Percentiles rank a stretch among this genome's conserved stretches.
phyloP scores from a whole-genome alignment of 2,329 filamentous ascomycete species.

The Calonectria hawksworthii region DNA sequence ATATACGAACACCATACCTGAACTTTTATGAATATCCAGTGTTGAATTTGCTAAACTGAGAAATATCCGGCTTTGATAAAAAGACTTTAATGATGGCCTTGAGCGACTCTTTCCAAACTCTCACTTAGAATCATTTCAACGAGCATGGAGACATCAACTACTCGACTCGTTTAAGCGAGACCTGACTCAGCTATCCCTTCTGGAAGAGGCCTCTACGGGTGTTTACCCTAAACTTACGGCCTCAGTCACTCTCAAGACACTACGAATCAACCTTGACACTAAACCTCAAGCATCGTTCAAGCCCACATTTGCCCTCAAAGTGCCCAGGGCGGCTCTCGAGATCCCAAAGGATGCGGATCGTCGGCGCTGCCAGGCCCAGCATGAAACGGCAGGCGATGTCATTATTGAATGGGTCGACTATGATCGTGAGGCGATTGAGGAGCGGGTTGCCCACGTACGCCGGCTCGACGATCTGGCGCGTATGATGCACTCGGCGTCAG shows the following conservation, averaged over 20 bases:
- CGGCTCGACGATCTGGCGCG: constrained; percentile 62
- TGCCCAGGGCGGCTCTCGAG: constrained; percentile 50
- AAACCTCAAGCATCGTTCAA: constrained; percentile 56
- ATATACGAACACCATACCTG: constrained; percentile 6
- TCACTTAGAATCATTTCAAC: constrained; percentile 57
- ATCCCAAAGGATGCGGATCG: constrained; percentile 30
- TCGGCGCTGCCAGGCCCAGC: constrained; percentile 50
- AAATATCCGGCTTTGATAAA: background rate
- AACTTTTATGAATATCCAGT: background rate
- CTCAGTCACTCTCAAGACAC: constrained; percentile 60
- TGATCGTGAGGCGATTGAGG: constrained; percentile 57
- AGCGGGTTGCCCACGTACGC: constrained; percentile 58
- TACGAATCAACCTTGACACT: constrained; percentile 62
- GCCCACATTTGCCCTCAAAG: constrained; percentile 58
- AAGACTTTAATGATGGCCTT: constrained; percentile 63
- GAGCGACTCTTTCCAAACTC: constrained; percentile 61
- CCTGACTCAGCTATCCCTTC: constrained; percentile 56
- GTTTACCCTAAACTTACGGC: constrained; percentile 59
- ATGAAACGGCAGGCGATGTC: constrained; percentile 52
- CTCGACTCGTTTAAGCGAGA: constrained; percentile 61
- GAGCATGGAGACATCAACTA: constrained; percentile 62
- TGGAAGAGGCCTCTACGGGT: constrained; percentile 57
- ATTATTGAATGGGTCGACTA: constrained; percentile 62
- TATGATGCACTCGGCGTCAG: constrained; percentile 62
- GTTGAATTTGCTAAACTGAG: constrained; percentile 13